A percentile compares a stretch with the other conserved stretches of the same genome.
Evolutionary conservation across 768 basidiomycete species (phyloP).

Genomic region (Phlegmacium glaucopus): DNA sequence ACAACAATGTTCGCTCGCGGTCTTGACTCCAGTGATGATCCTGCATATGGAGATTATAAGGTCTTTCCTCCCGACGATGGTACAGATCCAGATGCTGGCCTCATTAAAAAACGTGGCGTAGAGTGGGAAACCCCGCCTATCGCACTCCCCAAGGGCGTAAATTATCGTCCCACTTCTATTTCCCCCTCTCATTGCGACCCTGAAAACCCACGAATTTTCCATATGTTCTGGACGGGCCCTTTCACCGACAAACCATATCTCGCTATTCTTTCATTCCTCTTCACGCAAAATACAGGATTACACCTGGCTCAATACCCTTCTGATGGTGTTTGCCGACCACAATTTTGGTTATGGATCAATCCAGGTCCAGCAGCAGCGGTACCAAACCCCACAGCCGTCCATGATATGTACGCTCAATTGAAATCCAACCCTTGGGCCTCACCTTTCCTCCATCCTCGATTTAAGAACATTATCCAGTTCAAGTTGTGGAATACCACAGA

Average conservation of each 20-base stretch:
- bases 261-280: conserved; percentile 90
- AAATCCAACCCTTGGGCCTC: conserved; percentile 90
- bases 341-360: conserved; percentile 99
- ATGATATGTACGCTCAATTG: conserved; percentile 81
- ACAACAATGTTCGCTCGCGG: conserved; percentile 22
- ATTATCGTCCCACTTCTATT: conserved; percentile 55
- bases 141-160: conserved; percentile 44
- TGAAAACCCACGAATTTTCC: conserved; percentile 85
- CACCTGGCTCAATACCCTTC: conserved; percentile 51
- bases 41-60: conserved; percentile 16
- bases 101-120: conserved; percentile 54
- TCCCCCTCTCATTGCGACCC: conserved; percentile 71
- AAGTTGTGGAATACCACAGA: conserved; percentile 99
- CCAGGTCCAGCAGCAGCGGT: conserved; percentile 93
- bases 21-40: conserved; percentile 36
- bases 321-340: conserved; percentile 72
- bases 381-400: conserved; percentile 76
- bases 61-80: conserved; percentile 14
- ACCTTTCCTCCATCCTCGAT: conserved; percentile 90
- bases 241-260: conserved; percentile 99
- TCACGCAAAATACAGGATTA: conserved; percentile 90
- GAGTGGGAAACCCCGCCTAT: conserved; percentile 60
- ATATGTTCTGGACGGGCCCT: conserved; percentile 99
- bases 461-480: conserved; percentile 91
- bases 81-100: conserved; percentile 49